These are phyloP conservation scores for Globisporangium emineosum DNA, from an alignment of 352 stramenopile genomes.

Conservation along the genomic window DNA sequence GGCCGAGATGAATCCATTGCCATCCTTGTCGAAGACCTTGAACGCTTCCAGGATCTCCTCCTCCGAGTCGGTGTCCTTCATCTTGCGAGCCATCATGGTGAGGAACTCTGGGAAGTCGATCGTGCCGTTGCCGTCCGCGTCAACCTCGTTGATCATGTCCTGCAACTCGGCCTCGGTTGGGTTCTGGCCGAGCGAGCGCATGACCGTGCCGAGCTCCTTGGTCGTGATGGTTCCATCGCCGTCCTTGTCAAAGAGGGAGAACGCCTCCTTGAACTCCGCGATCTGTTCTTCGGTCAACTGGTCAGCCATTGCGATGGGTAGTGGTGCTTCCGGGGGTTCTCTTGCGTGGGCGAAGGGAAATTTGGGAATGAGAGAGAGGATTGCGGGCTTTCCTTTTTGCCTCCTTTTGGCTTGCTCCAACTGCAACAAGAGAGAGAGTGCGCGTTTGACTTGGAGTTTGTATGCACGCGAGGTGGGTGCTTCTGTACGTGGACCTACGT, in stretches of 20 bases:
- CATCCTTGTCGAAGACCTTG: slow-evolving; percentile 99
- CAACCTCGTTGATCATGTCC: slow-evolving; percentile 99
- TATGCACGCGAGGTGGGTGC: not conserved
- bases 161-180: slow-evolving; percentile 96
- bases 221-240: slow-evolving; percentile 98
- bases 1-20: slow-evolving; percentile 98
- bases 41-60: slow-evolving; percentile 99
- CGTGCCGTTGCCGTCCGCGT: slow-evolving; percentile 98
- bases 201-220: slow-evolving; percentile 98
- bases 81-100: slow-evolving; percentile 99
- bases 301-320: slow-evolving; percentile 59
- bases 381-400: not conserved
- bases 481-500: not conserved
- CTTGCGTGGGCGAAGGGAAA: slow-evolving; percentile 48
- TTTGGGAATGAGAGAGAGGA: slow-evolving; percentile 51
- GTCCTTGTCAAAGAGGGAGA: slow-evolving; percentile 99
- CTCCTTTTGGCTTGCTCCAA: not conserved
- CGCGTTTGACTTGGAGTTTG: slow-evolving; percentile 6
- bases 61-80: slow-evolving; percentile 99
- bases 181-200: slow-evolving; percentile 98
- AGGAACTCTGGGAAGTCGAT: slow-evolving; percentile 99
- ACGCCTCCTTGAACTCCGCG: slow-evolving; percentile 99
- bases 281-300: slow-evolving; percentile 96
- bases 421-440: not conserved
- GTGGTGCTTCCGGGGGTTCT: slow-evolving; percentile 20